Evolutionary conservation across 2,329 filamentous ascomycete genomes (phyloP).

Genomic region (Fusarium sp.): DNA sequence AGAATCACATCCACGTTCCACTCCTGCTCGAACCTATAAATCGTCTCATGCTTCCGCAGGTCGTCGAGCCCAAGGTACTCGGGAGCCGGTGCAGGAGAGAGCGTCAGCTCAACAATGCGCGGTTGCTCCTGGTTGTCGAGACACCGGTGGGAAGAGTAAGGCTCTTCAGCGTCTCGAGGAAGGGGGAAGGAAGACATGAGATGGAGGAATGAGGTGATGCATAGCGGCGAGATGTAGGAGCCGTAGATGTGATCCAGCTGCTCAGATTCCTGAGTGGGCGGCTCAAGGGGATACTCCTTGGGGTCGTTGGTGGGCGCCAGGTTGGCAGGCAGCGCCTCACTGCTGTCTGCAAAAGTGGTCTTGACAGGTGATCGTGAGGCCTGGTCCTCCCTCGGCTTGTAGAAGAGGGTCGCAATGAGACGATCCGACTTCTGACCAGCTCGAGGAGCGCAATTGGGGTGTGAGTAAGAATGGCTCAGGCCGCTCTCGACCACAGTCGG

Average conservation of each 20-base stretch:
- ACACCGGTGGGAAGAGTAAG: conserved; percentile 72
- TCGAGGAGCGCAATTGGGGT: conserved; percentile 70
- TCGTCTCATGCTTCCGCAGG: conserved; percentile 81
- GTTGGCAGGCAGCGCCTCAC: conserved; percentile 60
- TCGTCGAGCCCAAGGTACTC: conserved; percentile 76
- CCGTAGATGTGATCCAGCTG: conserved; percentile 74
- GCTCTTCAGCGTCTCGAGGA: conserved; percentile 61
- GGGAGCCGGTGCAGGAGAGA: conserved; percentile 69
- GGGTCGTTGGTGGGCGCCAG: conserved; percentile 70
- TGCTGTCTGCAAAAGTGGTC: conserved; percentile 46
- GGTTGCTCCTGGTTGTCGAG: conserved; percentile 71
- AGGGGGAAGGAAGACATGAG: conserved; percentile 73
- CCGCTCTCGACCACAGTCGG: conserved; percentile 72
- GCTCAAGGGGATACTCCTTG: conserved; percentile 70
- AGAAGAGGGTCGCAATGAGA: conserved; percentile 73
- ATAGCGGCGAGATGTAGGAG: conserved; percentile 73
- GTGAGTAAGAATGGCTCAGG: conserved; percentile 71
- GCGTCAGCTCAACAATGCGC: conserved; percentile 73
- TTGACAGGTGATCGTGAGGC: conserved; percentile 48
- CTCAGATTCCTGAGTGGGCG: conserved; percentile 65
- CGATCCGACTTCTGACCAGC: conserved; percentile 61
- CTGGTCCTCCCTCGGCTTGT: conserved; percentile 59
- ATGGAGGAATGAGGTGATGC: conserved; percentile 74
- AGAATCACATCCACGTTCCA: conserved; percentile 90
- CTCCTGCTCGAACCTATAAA: conserved; percentile 86